Base-by-base conservation (phyloP, 805 yeast species). In the Clavispora asparagi region DNA sequence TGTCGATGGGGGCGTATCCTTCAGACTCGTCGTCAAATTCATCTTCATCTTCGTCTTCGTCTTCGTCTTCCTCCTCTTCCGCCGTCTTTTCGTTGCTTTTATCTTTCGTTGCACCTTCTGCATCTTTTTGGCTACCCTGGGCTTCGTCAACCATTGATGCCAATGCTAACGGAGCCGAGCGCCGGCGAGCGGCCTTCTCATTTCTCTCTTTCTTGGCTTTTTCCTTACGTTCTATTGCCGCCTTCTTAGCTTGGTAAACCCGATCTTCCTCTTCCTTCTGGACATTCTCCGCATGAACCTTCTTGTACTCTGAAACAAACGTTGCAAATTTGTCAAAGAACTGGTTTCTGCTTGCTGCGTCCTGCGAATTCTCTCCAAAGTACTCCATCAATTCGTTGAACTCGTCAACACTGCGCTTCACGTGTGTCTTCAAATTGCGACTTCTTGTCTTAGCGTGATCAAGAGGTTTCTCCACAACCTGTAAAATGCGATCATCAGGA, bases 281-380 rank as follows among this genome's bases (percentile, higher is more conserved):
- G 37, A 84, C 61, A 57, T 95, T 94, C 54, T 91, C 96, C 28
- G 74, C 70, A 43, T 84, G 84, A 1, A 92, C 96, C 57, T 78
- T 83, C 61, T 85, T 81, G 67, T 85, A 95, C 57, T 88, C 95
- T 33, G 70, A 70, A 1, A 87, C 78, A 63, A 94, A 94, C 43
- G 81, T 78, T n/a, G 85, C 76, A 65, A 94, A 86, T 62, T 88
- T 87, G 50, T 71, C 74, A 60, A 92, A 88, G 57, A 94, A 92
- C 0, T 82, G 68, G 49, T 79, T 78, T 44, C 84, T 77, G 14
- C 91, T 78, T 53, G 74, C 71, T 33, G 77, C 70, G 62, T 92
- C 97, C 8, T 63, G 66, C 1, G 86, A 75, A 61, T 88, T 95
- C 65, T 94, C 99, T n/a, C 97, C 98, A 61, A 87, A 94, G 55